Evolutionary conservation across 2,329 filamentous ascomycete genomes (phyloP), one percentile per base, ranked within the genome.

Genomic region (Metarhizium brunneum): DNA sequence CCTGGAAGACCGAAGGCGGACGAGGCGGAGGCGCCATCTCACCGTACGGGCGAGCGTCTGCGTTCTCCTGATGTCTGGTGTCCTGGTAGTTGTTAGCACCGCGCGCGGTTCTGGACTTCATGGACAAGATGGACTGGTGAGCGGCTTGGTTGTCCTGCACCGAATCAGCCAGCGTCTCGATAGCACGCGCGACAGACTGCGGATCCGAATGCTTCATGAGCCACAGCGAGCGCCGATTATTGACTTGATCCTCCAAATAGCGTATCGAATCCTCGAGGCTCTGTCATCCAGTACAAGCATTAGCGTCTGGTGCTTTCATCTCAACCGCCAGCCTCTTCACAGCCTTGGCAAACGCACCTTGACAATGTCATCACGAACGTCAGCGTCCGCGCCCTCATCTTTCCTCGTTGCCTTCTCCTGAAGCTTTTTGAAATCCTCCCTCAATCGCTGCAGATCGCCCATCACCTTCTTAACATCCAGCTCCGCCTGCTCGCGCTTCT

Each of bases 211-310:
- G 66, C 56, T 69, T 69, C 62, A 66, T 67, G 56, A 68, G 58
- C 69, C 69, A 71, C 50, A 71, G 64, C 6, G 67, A 65, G 50
- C 65, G 69, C 4, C 68, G 64, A 47, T 66, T 66, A 57, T 69
- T 71, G 57, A 70, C 63, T 54, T 73, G 69, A 30, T 67, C 68
- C 57, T 72, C 68, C 6, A 73, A 62, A 32, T 69, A 63, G 48
- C 65, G 62, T 56, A 70, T 67, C 1, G 63, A 67, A 8, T 63
- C 62, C 35, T 70, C 66, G n/a, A 72, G 63, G 13, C 62, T 60
- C 69, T 71, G 11, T 45, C 18, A 16, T 11, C 6, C 42, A 6
- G 18, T 45, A 18, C n/a, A 20, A 45, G 18, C 14, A 16, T 45
- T 11, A 45, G 42, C 42, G 18, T 18, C 18, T 18, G 18, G 18